Evolutionary conservation across 1,284 basidiomycete species (phyloP).

Genomic region (Moniliella sp.): DNA sequence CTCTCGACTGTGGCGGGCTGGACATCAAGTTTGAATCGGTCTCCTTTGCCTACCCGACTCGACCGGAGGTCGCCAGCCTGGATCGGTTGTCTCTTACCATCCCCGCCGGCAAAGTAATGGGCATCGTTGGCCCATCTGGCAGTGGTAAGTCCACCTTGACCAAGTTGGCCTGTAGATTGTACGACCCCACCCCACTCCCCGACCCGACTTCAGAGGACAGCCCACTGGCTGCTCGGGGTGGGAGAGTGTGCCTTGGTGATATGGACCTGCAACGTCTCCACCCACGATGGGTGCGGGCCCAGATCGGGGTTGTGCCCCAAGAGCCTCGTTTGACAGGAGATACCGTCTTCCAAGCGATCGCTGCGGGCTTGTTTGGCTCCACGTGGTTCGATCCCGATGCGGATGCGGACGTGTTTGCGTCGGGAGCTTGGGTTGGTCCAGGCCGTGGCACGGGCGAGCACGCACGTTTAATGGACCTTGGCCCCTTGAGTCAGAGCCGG

Average conservation of each 20-base stretch:
- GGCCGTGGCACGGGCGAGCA: too few species aligned
- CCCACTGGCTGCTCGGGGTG: too few species aligned
- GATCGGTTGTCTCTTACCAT: background rate
- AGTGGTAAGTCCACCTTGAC: background rate
- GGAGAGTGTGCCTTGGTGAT: background rate
- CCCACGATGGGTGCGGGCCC: background rate
- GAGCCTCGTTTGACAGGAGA: constrained; percentile 45
- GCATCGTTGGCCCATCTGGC: background rate
- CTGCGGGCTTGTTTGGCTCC: constrained; percentile 65
- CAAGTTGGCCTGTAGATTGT: background rate
- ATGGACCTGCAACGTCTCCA: background rate
- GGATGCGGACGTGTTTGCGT: too few species aligned
- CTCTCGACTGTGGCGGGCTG: background rate
- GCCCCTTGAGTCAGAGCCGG: background rate
- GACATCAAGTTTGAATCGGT: background rate
- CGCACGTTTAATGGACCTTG: too few species aligned
- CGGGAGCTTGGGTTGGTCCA: too few species aligned
- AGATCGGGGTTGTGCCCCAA: background rate
- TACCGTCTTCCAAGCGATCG: constrained; percentile 56
- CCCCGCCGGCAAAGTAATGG: background rate
- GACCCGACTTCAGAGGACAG: too few species aligned
- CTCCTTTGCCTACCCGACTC: background rate
- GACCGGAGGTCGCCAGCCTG: background rate
- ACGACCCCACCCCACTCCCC: constrained; percentile 42
- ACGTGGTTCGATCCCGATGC: constrained; percentile 44